Conservation (phyloP, 441 rosid genomes). For the Pelargonium citronellum region DNA sequence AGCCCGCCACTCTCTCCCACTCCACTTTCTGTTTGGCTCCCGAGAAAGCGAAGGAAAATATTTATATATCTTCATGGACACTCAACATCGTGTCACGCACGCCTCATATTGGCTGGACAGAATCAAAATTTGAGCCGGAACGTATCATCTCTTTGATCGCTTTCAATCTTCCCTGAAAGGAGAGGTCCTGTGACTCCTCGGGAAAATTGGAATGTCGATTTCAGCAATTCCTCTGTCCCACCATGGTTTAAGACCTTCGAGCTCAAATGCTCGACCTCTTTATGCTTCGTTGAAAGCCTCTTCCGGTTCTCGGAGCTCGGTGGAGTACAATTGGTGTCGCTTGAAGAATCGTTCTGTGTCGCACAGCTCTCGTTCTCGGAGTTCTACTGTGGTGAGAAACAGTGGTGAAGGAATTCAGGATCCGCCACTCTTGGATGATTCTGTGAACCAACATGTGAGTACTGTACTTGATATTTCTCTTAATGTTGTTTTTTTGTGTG, state of each 20-base stretch:
- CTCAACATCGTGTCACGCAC: neutral
- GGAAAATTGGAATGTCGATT: conserved; percentile 32
- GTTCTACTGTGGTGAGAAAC: conserved; percentile 25
- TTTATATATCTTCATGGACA: neutral
- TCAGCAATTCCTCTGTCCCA: conserved; percentile 30
- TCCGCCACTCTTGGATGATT: no score
- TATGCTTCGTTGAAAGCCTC: conserved; percentile 21
- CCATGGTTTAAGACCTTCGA: conserved; percentile 18
- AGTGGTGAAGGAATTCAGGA: neutral
- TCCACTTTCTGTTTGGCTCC: neutral
- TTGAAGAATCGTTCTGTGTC: conserved; percentile 21
- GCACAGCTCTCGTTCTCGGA: conserved; percentile 22
- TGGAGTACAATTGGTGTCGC: conserved; percentile 20
- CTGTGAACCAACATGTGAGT: no score
- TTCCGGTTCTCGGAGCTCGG: conserved; percentile 23
- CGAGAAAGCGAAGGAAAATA: neutral
- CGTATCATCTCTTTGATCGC: no score
- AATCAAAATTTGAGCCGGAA: no score
- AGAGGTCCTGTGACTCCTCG: neutral
- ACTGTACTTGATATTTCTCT: no score
- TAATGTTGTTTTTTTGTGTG: no score
- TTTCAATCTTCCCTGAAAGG: neutral
- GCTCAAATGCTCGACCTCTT: conserved; percentile 8
- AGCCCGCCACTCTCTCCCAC: neutral
- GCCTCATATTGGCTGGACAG: neutral